Percentiles rank a stretch among this genome's conserved stretches.
Evolutionary conservation across 2,329 filamentous ascomycete species (phyloP).

Genomic region (Colletotrichum viniferum): DNA sequence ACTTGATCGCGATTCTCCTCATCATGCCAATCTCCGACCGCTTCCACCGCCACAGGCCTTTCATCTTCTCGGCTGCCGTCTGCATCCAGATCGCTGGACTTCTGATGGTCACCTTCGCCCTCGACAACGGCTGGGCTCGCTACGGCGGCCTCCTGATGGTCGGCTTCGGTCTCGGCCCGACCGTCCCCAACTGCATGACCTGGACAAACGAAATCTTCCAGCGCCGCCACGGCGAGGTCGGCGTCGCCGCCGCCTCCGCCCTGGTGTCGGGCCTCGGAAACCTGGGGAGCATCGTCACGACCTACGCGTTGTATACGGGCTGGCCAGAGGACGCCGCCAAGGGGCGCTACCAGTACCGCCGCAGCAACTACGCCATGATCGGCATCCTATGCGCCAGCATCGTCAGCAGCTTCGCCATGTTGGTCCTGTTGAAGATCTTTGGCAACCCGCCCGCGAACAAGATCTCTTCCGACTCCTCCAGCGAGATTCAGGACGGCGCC

Average conservation of each 20-base stretch:
- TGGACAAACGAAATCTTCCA: slow-evolving; percentile 94
- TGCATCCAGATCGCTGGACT: slow-evolving; percentile 83
- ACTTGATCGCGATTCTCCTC: slow-evolving; percentile 84
- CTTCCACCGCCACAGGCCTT: slow-evolving; percentile 78
- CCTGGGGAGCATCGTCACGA: slow-evolving; percentile 83
- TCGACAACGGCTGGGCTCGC: slow-evolving; percentile 75
- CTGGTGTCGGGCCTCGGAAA: slow-evolving; percentile 89
- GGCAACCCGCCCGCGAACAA: slow-evolving; percentile 58
- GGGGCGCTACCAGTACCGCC: slow-evolving; percentile 74
- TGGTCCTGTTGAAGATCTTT: slow-evolving; percentile 63
- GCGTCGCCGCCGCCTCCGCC: slow-evolving; percentile 84
- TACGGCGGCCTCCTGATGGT: slow-evolving; percentile 91
- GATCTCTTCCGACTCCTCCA: slow-evolving; percentile 42
- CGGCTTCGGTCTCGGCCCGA: slow-evolving; percentile 88
- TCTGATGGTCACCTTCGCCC: slow-evolving; percentile 77
- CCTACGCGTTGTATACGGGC: slow-evolving; percentile 86
- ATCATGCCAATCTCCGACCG: slow-evolving; percentile 86
- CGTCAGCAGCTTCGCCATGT: slow-evolving; percentile 72
- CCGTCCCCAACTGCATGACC: slow-evolving; percentile 91
- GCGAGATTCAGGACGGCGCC: slow-evolving; percentile 62
- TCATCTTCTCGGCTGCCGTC: slow-evolving; percentile 80
- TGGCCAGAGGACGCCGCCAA: slow-evolving; percentile 78
- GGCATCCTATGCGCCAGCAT: slow-evolving; percentile 84
- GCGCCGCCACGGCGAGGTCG: slow-evolving; percentile 85
- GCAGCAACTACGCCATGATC: slow-evolving; percentile 88